Conservation (phyloP, 495 filamentous ascomycete species). For the Penicillium silybi region DNA sequence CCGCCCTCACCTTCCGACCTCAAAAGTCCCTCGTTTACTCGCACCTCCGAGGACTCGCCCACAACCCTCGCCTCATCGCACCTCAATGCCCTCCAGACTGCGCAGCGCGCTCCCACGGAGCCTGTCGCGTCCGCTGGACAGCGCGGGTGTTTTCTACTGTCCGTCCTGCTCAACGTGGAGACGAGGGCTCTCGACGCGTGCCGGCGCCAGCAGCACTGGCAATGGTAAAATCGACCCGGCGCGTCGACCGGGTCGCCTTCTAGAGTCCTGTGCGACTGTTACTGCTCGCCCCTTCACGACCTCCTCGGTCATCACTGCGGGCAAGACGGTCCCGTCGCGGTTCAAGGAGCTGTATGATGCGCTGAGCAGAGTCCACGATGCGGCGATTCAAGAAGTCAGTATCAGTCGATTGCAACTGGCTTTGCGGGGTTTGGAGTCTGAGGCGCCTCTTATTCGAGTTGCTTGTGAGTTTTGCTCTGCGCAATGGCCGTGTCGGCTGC, state of each 20-base stretch:
- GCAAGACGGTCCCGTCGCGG: constrained; percentile 32
- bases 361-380: constrained; percentile 56
- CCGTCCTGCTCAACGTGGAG: constrained; percentile 38
- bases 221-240: constrained; percentile 6
- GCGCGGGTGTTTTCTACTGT: constrained; percentile 29
- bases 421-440: constrained; percentile 67
- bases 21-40: constrained; percentile 8
- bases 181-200: constrained; percentile 31
- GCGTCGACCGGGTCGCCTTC: constrained; percentile 5
- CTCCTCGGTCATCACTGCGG: constrained; percentile 26
- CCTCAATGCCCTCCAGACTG: constrained; percentile 40
- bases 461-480: constrained; percentile 44
- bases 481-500: not conserved
- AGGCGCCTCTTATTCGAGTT: constrained; percentile 63
- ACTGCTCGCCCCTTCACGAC: constrained; percentile 16
- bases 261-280: not conserved
- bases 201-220: constrained; percentile 13
- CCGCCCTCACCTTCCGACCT: constrained; percentile 18
- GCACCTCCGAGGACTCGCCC: constrained; percentile 7
- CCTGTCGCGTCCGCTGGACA: constrained; percentile 28
- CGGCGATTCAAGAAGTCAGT: constrained; percentile 63
- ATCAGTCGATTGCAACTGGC: constrained; percentile 77
- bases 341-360: constrained; percentile 56
- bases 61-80: constrained; percentile 4
- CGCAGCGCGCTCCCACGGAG: constrained; percentile 37